Base-by-base conservation (phyloP, 805 yeast species). In the Danielozyma ontarioensis region DNA sequence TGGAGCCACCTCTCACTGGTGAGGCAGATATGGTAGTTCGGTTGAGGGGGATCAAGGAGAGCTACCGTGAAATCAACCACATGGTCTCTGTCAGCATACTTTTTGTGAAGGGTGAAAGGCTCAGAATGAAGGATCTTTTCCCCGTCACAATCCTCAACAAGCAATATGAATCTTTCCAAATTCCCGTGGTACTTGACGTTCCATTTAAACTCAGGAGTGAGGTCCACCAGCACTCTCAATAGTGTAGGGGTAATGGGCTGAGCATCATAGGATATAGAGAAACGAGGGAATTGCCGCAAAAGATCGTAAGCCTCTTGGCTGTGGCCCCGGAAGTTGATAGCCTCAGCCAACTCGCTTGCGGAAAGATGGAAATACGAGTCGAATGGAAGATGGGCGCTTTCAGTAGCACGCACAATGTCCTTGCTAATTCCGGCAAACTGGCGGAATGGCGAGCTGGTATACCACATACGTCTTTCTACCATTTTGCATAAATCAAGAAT, bases 1-100 rank as follows among this genome's bases (percentile, higher is more conserved):
- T 85, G 89, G 4, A 88, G 58, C 98, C 97, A 93, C 38, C 70
- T 76, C 37, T 89, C 95, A 36, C 95, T 86, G 2, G 83, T 57
- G 10, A 89, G 54, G 0, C 82, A 68, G 4, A 88, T 70, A 54
- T 83, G 86, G 42, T 82, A 78, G 44, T 77, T 80, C 0, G 96
- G 96, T 24, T 70, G 73, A 2, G 55, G 28, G 1, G 89, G 83
- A 4, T 74, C 78, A 4, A 60, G 35, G 0, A 80, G 36, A 0
- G 83, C 75, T 3, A 89, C 74, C 0, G 83, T 71, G 43, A 87
- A 77, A 23, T 80, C 87, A 2, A 87, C 30, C 15, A 70, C 45
- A 41, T 79, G 81, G 17, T 74, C 78, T 18, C 72, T 62, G 10
- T 67, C 60, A n/a, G 78, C 62, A 31, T 73, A 66, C 12, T 69